Base-by-base conservation (phyloP, 164 flowering plant genomes). In the Buxus sempervirens region DNA sequence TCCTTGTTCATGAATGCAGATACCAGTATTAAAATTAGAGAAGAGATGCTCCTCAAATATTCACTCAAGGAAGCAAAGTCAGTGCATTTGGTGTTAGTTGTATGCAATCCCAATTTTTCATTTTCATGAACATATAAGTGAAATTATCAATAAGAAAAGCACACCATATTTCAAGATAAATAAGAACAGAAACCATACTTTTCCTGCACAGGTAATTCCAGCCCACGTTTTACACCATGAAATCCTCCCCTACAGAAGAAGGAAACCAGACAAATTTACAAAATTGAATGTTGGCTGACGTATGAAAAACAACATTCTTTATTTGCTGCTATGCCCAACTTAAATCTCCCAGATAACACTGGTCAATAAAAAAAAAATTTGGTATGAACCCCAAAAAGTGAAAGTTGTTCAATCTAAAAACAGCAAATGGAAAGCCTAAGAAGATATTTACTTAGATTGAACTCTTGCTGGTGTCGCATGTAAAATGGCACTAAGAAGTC, bases 401-500 rank as follows among this genome's bases (percentile, higher is more conserved):
- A 58, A 15, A 0, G 26, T 24, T 14, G 2, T n/a, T 58, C 36
- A 5, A 26, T 15, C 14, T 8, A 15, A 38, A 63, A 41, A 24
- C 12, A 23, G 32, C 45, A 51, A 13, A 61, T 2, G 6, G 20
- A 25, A 45, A 60, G 42, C 20, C 27, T 20, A 32, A 58, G 10
- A 54, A 53, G 63, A 59, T 49, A 70, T 73, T 79, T 81, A 92
- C 97, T 78, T 87, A 53, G 87, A 78, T 56, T 80, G 88, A 67
- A 87, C 78, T 74, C 88, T 88, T 69, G 88, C 76, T 61, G 98
- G 99, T 71, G 88, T 82, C 48, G 98, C 89, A 82, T 96, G 99
- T 79, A 96, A 79, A 82, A 93, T 82, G 54, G 96, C 94, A 85
- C 98, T 89, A 19, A 96, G 95, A 55, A 96, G 84, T 64, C 95